These are phyloP conservation scores for Bipolaris cookei DNA, from an alignment of 2,329 filamentous ascomycete species.

Conservation along the genomic window DNA sequence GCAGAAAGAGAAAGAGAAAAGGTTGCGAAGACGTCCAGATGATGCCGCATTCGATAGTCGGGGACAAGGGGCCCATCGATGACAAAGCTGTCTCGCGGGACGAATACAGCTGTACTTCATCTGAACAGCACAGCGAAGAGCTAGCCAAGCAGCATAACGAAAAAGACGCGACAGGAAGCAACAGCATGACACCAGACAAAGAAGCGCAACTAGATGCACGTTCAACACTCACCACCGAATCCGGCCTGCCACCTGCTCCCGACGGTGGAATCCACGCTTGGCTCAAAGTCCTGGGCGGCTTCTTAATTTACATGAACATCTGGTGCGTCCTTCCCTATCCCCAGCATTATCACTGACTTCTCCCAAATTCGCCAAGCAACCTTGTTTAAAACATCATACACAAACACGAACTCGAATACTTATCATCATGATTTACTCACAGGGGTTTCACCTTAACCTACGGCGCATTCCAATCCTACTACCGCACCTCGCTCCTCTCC, in stretches of 20 bases:
- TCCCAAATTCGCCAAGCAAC: neutral
- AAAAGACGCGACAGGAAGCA: slow-evolving; percentile 6
- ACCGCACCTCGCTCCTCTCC: slow-evolving; percentile 49
- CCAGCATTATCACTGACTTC: neutral
- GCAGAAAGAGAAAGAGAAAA: neutral
- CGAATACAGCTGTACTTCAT: slow-evolving; percentile 22
- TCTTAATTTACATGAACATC: slow-evolving; percentile 50
- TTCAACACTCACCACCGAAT: slow-evolving; percentile 30
- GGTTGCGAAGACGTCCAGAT: slow-evolving; percentile 7
- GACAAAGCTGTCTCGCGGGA: slow-evolving; percentile 24
- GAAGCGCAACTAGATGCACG: slow-evolving; percentile 29
- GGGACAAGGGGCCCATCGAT: slow-evolving; percentile 27
- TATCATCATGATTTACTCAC: neutral
- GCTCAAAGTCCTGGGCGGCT: slow-evolving; percentile 49
- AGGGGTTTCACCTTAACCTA: slow-evolving; percentile 53
- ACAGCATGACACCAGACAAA: slow-evolving; percentile 13
- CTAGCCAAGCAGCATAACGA: neutral
- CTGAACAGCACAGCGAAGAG: slow-evolving; percentile 3
- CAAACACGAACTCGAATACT: neutral
- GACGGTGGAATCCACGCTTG: slow-evolving; percentile 49
- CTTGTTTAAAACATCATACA: neutral
- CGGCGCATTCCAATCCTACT: slow-evolving; percentile 56
- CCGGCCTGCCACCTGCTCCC: slow-evolving; percentile 41
- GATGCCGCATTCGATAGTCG: slow-evolving; percentile 14
- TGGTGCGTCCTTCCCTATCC: slow-evolving; percentile 31